Evolutionary conservation across 176 grass and related monocot genomes (phyloP).

Genomic region (Carex kokanica): DNA sequence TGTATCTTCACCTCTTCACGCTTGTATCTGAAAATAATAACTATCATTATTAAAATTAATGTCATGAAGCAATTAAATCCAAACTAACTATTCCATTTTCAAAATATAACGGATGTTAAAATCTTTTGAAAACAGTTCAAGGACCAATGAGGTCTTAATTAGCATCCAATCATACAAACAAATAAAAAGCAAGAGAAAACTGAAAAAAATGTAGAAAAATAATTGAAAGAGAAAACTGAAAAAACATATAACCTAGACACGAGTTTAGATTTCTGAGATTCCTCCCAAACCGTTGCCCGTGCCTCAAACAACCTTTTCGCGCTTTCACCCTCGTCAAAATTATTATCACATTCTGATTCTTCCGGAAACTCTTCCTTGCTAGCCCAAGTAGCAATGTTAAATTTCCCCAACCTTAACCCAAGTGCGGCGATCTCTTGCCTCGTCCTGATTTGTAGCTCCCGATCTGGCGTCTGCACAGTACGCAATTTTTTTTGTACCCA

Average conservation of each 20-base stretch:
- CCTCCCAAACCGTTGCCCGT: slow-evolving; percentile 75
- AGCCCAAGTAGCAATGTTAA: slow-evolving; percentile 95
- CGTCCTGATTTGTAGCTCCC: slow-evolving; percentile 67
- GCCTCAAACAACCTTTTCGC: slow-evolving; percentile 44
- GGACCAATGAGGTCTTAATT: not conserved
- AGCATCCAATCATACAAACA: not conserved
- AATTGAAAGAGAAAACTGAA: not conserved
- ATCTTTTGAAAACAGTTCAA: slow-evolving; percentile 1
- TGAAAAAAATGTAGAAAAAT: not conserved
- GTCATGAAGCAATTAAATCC: not conserved
- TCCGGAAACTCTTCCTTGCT: slow-evolving; percentile 42
- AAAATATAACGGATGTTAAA: not conserved
- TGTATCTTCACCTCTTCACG: slow-evolving; percentile 74
- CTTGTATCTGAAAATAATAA: slow-evolving; percentile 42
- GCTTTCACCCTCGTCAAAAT: not conserved
- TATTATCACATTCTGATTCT: slow-evolving; percentile 27
- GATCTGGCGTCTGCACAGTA: slow-evolving; percentile 41
- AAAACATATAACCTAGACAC: slow-evolving; percentile 34
- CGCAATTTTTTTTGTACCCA: slow-evolving; percentile 37
- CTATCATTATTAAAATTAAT: not conserved
- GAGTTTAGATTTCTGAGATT: slow-evolving; percentile 61
- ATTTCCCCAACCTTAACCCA: slow-evolving; percentile 84
- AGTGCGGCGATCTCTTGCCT: slow-evolving; percentile 83
- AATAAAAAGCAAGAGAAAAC: not conserved
- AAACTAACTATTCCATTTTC: not conserved